phyloP scores from a whole-genome alignment of 2,329 filamentous ascomycete genomes.

The Plectosphaerella sp. region DNA sequence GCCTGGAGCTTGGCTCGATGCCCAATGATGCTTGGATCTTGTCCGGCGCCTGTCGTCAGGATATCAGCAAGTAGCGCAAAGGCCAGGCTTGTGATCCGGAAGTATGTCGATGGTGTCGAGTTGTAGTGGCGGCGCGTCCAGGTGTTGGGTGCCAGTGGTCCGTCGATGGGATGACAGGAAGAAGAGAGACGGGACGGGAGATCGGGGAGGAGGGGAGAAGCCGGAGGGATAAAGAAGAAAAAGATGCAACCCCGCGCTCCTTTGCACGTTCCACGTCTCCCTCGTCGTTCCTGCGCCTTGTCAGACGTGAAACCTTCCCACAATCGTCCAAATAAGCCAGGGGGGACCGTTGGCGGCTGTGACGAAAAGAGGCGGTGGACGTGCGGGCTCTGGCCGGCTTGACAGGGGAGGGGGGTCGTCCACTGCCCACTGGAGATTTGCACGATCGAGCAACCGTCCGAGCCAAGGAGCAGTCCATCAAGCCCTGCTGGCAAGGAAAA shows the following conservation, averaged over 20 bases:
- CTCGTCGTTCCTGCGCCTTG: neutral
- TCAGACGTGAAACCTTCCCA: neutral
- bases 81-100: neutral
- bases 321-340: neutral
- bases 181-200: neutral
- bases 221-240: neutral
- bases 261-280: neutral
- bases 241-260: neutral
- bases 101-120: too few relatives aligned
- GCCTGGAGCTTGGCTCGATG: neutral
- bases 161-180: constrained; percentile 1
- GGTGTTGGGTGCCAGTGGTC: neutral
- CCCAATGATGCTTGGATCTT: neutral
- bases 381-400: neutral
- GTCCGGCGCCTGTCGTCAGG: too few relatives aligned
- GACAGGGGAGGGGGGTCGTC: neutral
- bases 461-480: neutral
- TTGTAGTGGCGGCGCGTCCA: neutral
- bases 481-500: too few relatives aligned
- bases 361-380: neutral
- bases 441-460: neutral
- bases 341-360: neutral
- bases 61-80: too few relatives aligned
- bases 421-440: neutral
- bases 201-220: too few relatives aligned